phyloP scores from a whole-genome alignment of 2,329 filamentous ascomycete genomes.

The Aspergillus aculeatinus region DNA sequence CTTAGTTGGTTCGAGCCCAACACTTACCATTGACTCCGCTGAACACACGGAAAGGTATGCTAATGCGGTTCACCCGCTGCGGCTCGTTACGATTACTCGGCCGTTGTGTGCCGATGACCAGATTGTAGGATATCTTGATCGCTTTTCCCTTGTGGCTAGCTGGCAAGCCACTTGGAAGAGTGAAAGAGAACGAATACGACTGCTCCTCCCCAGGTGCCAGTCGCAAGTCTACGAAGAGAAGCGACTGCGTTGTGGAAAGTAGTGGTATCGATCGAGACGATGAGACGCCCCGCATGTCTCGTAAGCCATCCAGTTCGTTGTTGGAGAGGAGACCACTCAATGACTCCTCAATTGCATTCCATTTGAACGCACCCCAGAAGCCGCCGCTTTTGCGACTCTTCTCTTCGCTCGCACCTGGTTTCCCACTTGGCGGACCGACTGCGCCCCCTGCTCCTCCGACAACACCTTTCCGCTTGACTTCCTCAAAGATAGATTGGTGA shows the following conservation, averaged over 20 bases:
- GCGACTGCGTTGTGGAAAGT: constrained; percentile 91
- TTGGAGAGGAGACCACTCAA: constrained; percentile 83
- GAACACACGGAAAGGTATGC: constrained; percentile 87
- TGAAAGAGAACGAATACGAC: constrained; percentile 83
- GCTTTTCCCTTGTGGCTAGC: constrained; percentile 87
- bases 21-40: constrained; percentile 77
- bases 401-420: constrained; percentile 31
- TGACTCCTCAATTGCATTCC: constrained; percentile 84
- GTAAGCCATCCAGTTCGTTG: constrained; percentile 86
- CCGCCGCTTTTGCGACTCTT: constrained; percentile 66
- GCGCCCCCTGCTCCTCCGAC: constrained; percentile 79
- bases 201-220: constrained; percentile 85
- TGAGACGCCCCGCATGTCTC: constrained; percentile 87
- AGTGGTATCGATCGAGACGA: constrained; percentile 85
- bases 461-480: constrained; percentile 91
- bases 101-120: constrained; percentile 88
- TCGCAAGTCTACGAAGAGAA: constrained; percentile 89
- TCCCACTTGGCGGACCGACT: constrained; percentile 67
- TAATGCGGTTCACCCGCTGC: constrained; percentile 80
- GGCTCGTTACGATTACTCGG: constrained; percentile 75
- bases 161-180: constrained; percentile 81
- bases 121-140: constrained; percentile 88
- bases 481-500: constrained; percentile 85
- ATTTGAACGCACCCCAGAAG: constrained; percentile 79
- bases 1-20: not conserved